These are phyloP conservation scores for Euphorbia pulcherrima DNA, from an alignment of 345 rosid genomes.

Conservation along the genomic window DNA sequence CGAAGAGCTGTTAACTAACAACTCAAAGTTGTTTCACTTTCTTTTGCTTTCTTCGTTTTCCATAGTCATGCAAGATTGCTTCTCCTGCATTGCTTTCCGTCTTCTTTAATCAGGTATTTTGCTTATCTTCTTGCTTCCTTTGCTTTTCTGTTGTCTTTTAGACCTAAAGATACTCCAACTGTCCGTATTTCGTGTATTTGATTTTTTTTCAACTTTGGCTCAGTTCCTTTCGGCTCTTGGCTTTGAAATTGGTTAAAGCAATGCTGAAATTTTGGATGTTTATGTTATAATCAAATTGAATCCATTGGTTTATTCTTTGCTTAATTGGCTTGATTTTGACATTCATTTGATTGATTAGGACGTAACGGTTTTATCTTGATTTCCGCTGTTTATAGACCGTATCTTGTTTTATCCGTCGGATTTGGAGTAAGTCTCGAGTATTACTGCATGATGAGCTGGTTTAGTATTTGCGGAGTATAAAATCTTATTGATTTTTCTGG, in stretches of 20 bases:
- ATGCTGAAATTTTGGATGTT: slow-evolving; percentile 9
- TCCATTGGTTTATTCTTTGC: slow-evolving; percentile 2
- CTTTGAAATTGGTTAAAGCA: slow-evolving; percentile 20
- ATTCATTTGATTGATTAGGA: slow-evolving; percentile 23
- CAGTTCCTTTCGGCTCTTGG: slow-evolving; percentile 20
- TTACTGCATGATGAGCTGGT: slow-evolving; percentile 7
- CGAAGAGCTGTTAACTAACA: slow-evolving; percentile 22
- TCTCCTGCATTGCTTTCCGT: slow-evolving; percentile 27
- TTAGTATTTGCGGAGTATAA: slow-evolving; percentile 11
- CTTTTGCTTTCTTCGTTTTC: slow-evolving; percentile 4
- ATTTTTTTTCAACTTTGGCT: background rate
- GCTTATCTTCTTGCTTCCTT: background rate
- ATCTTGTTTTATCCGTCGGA: slow-evolving; percentile 31
- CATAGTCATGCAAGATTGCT: slow-evolving; percentile 27
- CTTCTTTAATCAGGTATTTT: slow-evolving; percentile 43
- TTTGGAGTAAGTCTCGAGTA: slow-evolving; percentile 24
- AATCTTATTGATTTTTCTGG: slow-evolving; percentile 3
- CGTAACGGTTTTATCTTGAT: slow-evolving; percentile 25
- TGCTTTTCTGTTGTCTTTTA: background rate
- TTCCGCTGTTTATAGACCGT: slow-evolving; percentile 14
- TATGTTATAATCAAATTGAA: background rate
- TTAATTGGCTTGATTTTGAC: slow-evolving; percentile 18
- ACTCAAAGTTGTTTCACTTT: slow-evolving; percentile 35
- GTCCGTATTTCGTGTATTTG: background rate
- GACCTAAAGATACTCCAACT: slow-evolving; percentile 7